Evolutionary conservation across 768 basidiomycete species (phyloP).

Genomic region (Phanerodontia chrysosporium): DNA sequence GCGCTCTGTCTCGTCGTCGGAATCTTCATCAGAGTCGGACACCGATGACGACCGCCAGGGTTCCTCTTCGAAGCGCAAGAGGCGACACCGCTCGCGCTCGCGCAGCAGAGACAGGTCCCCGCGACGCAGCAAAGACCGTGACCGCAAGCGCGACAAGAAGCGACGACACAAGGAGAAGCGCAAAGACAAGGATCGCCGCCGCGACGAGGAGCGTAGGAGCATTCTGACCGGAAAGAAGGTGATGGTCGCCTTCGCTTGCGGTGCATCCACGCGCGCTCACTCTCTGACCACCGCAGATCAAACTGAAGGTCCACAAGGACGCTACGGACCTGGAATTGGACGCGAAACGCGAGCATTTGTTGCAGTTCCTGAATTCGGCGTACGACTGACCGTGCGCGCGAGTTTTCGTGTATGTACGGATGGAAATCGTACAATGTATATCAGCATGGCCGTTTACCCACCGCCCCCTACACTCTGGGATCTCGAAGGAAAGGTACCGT

Average conservation of each 20-base stretch:
- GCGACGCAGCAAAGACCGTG: background rate
- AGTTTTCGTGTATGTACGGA: background rate
- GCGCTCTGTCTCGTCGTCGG: constrained; percentile 1
- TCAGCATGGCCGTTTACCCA: too few relatives aligned
- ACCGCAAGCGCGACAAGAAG: constrained; percentile 13
- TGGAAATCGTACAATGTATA: background rate
- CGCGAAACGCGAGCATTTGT: constrained; percentile 47
- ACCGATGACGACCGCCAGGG: background rate
- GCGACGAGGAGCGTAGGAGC: constrained; percentile 47
- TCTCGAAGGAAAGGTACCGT: background rate
- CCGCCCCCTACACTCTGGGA: too few relatives aligned
- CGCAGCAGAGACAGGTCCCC: constrained; percentile 16
- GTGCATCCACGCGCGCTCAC: background rate
- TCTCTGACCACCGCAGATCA: constrained; percentile 38
- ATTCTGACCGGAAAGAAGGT: constrained; percentile 63
- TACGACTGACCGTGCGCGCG: constrained; percentile 26
- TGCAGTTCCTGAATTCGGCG: constrained; percentile 55
- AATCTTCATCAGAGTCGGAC: background rate
- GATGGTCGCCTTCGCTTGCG: background rate
- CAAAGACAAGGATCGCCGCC: constrained; percentile 35
- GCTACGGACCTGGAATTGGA: constrained; percentile 53
- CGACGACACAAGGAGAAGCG: constrained; percentile 25
- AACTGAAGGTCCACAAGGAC: constrained; percentile 59
- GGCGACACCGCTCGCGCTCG: constrained; percentile 26
- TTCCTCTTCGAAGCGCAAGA: background rate